phyloP scores from a whole-genome alignment of 176 grass and related monocot genomes.

The Microstegium vimineum region DNA sequence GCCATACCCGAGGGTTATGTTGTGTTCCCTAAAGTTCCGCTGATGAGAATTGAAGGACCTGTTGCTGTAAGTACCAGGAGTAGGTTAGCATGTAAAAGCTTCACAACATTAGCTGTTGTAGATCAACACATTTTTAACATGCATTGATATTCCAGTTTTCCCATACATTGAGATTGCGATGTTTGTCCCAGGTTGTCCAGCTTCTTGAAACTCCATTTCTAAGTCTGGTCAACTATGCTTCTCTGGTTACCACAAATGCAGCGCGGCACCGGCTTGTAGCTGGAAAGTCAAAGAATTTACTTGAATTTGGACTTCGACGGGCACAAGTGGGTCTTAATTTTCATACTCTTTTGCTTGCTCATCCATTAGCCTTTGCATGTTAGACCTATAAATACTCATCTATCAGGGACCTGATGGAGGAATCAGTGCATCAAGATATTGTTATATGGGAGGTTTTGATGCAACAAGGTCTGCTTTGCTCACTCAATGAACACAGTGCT shows the following conservation, averaged over 20 bases:
- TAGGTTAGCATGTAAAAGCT: conserved; percentile 22
- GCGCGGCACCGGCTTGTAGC: conserved; percentile 80
- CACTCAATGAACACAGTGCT: neutral
- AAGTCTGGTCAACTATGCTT: conserved; percentile 92
- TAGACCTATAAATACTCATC: neutral
- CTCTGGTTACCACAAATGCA: conserved; percentile 95
- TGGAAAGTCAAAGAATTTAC: conserved; percentile 81
- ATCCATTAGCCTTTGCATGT: conserved; percentile 1
- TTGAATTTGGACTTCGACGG: conserved; percentile 94
- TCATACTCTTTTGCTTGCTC: neutral
- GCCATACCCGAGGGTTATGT: conserved; percentile 88
- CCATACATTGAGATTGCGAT: neutral
- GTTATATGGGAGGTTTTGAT: conserved; percentile 98
- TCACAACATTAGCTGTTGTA: neutral
- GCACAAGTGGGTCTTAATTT: conserved; percentile 61
- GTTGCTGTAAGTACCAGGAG: conserved; percentile 70
- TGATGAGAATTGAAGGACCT: conserved; percentile 89
- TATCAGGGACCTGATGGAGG: conserved; percentile 93
- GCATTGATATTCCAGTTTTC: neutral
- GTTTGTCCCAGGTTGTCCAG: conserved; percentile 62
- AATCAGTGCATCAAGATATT: conserved; percentile 96
- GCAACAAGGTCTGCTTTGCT: conserved; percentile 65
- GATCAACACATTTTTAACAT: neutral
- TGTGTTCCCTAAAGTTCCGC: conserved; percentile 91
- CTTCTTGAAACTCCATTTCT: conserved; percentile 96